Conservation (phyloP, 768 basidiomycete species). For the Lentinula guzmanii region DNA sequence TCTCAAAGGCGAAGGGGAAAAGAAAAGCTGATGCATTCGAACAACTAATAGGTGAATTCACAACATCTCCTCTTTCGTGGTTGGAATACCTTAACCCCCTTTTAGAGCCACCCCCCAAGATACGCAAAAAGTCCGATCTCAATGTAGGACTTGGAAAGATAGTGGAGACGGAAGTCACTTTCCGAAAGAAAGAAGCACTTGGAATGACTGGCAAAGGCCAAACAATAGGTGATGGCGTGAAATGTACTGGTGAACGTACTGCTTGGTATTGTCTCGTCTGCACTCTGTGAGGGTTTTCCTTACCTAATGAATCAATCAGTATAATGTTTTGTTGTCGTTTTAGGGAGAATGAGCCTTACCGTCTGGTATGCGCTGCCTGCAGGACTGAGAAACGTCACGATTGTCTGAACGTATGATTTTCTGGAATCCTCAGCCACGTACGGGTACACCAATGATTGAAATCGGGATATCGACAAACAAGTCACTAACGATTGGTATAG, state of each 20-base stretch:
- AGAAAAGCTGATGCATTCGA: neutral
- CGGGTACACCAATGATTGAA: neutral
- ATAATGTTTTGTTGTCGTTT: neutral
- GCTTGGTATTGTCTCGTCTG: constrained; percentile 51
- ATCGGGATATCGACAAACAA: constrained; percentile 1
- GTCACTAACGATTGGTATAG: neutral
- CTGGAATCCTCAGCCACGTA: no score
- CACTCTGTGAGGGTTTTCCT: constrained; percentile 46
- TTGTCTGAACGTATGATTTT: neutral
- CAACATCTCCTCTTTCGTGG: neutral
- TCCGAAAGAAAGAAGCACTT: constrained; percentile 37
- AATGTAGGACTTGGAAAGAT: constrained; percentile 25
- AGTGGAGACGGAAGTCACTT: constrained; percentile 37
- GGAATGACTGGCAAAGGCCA: constrained; percentile 29
- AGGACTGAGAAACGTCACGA: constrained; percentile 45
- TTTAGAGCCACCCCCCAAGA: neutral
- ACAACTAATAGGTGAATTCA: neutral
- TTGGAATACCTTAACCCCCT: neutral
- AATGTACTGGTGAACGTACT: neutral
- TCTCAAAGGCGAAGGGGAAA: neutral
- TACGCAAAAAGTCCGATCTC: neutral
- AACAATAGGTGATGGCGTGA: constrained; percentile 15
- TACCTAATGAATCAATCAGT: neutral
- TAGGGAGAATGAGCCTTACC: constrained; percentile 45
- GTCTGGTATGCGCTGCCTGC: constrained; percentile 62